Conservation (phyloP, 2,329 filamentous ascomycete species). For the Emmonsiellopsis sp. region DNA sequence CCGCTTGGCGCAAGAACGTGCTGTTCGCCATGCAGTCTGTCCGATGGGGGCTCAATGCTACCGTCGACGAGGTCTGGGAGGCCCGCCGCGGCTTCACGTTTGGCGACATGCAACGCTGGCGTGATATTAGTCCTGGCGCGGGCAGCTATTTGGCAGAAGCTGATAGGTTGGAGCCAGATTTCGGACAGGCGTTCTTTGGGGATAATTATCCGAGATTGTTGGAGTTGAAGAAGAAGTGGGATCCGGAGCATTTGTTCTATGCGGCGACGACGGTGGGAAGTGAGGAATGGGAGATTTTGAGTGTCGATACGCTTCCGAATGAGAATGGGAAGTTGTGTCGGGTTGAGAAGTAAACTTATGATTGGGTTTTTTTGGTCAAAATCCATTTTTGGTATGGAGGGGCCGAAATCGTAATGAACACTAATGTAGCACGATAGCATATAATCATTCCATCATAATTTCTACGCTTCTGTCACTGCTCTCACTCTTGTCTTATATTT, state of each 20-base stretch:
- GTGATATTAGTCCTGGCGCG: constrained; percentile 2
- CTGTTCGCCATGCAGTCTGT: constrained; percentile 5
- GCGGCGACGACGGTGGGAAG: constrained; percentile 1
- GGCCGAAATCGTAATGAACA: too few relatives aligned
- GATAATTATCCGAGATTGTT: constrained; percentile 17
- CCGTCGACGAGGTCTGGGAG: constrained; percentile 13
- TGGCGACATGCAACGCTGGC: constrained; percentile 15
- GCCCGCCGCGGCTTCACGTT: constrained; percentile 23
- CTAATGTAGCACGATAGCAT: too few relatives aligned
- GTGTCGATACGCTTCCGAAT: neutral
- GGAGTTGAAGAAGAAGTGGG: constrained; percentile 19
- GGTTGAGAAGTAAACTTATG: neutral
- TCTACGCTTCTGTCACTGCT: too few relatives aligned
- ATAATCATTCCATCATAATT: too few relatives aligned
- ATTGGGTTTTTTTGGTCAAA: neutral
- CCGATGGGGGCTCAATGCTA: constrained; percentile 2
- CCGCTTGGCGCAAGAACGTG: constrained; percentile 6
- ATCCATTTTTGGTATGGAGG: too few relatives aligned
- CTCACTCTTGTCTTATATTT: too few relatives aligned
- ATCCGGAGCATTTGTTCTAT: constrained; percentile 11
- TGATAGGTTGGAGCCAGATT: constrained; percentile 13
- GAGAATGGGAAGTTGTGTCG: constrained; percentile 3
- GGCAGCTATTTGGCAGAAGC: constrained; percentile 15
- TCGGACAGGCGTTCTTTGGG: constrained; percentile 14
- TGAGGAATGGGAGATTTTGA: constrained; percentile 4